phyloP scores from a whole-genome alignment of 176 grass and related monocot species.

The Areca catechu region DNA sequence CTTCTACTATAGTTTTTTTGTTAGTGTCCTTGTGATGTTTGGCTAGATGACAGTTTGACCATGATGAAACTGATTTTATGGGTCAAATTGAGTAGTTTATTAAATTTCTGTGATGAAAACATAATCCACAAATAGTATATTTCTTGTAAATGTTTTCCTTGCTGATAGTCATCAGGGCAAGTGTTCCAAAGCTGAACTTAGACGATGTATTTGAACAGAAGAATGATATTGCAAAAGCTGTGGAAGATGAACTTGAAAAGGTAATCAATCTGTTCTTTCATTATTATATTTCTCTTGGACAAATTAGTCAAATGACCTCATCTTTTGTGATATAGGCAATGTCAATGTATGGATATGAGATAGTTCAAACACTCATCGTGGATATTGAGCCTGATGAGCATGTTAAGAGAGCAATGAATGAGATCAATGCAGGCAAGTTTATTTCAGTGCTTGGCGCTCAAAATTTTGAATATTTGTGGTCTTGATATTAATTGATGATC shows the following conservation, averaged over 20 bases:
- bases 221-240: slow-evolving; percentile 52
- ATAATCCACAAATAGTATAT: no score
- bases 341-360: slow-evolving; percentile 58
- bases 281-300: no score
- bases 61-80: no score
- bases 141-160: background rate
- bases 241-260: slow-evolving; percentile 70
- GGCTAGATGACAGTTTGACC: no score
- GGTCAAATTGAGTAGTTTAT: no score
- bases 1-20: no score
- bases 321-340: slow-evolving; percentile 33
- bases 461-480: background rate
- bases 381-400: slow-evolving; percentile 54
- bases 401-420: slow-evolving; percentile 62
- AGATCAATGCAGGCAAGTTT: slow-evolving; percentile 45
- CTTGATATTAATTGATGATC: no score
- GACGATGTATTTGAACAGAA: slow-evolving; percentile 60
- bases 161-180: slow-evolving; percentile 47
- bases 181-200: slow-evolving; percentile 44
- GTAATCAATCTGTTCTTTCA: slow-evolving; percentile 9
- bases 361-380: slow-evolving; percentile 49
- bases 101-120: no score
- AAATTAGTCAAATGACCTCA: no score
- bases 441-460: background rate
- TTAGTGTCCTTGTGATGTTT: no score